Evolutionary conservation across 768 basidiomycete genomes (phyloP).

Genomic region (Baorangia bicolor): DNA sequence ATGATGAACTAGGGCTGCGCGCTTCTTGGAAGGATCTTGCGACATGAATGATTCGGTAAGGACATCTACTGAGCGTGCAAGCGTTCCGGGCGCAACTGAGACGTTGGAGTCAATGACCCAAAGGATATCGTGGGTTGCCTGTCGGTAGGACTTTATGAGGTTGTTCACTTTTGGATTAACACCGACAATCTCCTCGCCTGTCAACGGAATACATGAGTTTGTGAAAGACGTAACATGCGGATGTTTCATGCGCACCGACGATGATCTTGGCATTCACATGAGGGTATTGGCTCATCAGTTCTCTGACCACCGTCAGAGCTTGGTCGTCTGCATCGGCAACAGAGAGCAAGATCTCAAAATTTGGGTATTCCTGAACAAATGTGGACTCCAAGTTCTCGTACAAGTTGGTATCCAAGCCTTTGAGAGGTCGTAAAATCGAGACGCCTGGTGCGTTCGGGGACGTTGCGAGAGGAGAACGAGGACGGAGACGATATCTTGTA

Average conservation of each 20-base stretch:
- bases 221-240: background rate
- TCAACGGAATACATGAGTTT: background rate
- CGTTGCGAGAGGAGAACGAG: constrained; percentile 58
- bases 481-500: constrained; percentile 67
- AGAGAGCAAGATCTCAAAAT: constrained; percentile 88
- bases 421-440: constrained; percentile 90
- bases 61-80: constrained; percentile 83
- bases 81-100: constrained; percentile 69
- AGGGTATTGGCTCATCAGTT: constrained; percentile 78
- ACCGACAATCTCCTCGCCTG: constrained; percentile 82
- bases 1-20: constrained; percentile 90
- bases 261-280: constrained; percentile 68
- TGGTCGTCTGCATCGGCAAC: constrained; percentile 89
- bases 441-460: constrained; percentile 74
- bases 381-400: constrained; percentile 96
- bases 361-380: constrained; percentile 88
- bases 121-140: constrained; percentile 83
- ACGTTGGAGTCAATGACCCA: constrained; percentile 99
- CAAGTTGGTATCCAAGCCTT: constrained; percentile 92
- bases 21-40: constrained; percentile 35
- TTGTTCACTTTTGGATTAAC: constrained; percentile 99
- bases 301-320: constrained; percentile 78
- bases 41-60: constrained; percentile 48
- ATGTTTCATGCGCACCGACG: constrained; percentile 53
- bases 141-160: constrained; percentile 77